Evolutionary conservation across 2,329 filamentous ascomycete species (phyloP), one percentile per base, ranked within the genome.

Genomic region (Lasiodiplodia gonubiensis): DNA sequence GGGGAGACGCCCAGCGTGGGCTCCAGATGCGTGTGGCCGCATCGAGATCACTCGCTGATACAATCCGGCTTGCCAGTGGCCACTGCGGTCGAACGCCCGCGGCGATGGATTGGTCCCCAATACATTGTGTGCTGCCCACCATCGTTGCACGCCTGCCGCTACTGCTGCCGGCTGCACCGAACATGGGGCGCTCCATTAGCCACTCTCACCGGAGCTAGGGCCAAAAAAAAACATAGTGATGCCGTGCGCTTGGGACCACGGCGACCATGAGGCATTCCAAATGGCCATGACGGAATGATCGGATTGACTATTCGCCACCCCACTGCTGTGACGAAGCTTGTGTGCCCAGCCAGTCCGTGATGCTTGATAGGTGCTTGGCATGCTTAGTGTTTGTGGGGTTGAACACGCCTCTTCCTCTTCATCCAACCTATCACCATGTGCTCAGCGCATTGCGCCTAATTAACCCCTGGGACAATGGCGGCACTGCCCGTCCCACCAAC

Each of bases 301-400:
- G 54, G 11, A 37, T 21, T n/a, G 23, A 37, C 54, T 4, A 30
- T 37, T 33, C 21, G 12, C 18, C 54, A 48, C 55, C n/a, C 18
- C 39, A 12, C 8, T 18, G 39, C 11, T 33, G 55, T 33, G 57
- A 49, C 39, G 57, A 33, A 21, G 57, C 25, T 48, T 12, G 21
- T n/a, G 21, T 48, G 57, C 57, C 57, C 18, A 61, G 39, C 16
- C n/a, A 18, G 35, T n/a, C n/a, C n/a, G 46, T 30, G 27, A 25
- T 37, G 46, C 42, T 51, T 51, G 42, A 63, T 37, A 27, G 59
- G 27, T 37, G 59, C 59, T 63, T 63, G 59, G 46, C 21, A 27
- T n/a, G 46, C 59, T 63, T 63, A 63, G 42, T 27, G 18, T 63
- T 63, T 63, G 27, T 51, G 59, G 42, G 42, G 59, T 63, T 51